These are phyloP conservation scores for Sequoia sempervirens DNA, from an alignment of 75 land plant genomes.

Conservation along the genomic window DNA sequence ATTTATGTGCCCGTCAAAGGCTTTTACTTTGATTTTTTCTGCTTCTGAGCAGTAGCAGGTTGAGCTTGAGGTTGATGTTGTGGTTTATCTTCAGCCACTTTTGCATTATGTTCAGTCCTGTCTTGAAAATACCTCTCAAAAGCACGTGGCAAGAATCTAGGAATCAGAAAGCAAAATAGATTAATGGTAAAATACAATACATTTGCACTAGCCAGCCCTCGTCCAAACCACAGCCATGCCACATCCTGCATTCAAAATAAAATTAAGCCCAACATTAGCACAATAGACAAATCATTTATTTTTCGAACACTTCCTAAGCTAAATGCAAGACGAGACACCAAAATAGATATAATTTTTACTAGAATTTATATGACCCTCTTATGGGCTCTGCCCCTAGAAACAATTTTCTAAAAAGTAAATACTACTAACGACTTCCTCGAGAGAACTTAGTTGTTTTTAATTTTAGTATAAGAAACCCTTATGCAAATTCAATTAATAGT, in stretches of 20 bases:
- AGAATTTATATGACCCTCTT: too few relatives aligned
- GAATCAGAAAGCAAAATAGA: constrained; percentile 69
- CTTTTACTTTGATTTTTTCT: background rate
- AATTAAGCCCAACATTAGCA: background rate
- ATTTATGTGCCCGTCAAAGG: background rate
- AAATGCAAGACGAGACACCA: too few relatives aligned
- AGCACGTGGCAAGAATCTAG: constrained; percentile 77
- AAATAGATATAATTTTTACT: too few relatives aligned
- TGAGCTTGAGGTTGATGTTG: background rate
- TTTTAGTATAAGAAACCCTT: too few relatives aligned
- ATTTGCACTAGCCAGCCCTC: constrained; percentile 56
- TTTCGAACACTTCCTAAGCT: too few relatives aligned
- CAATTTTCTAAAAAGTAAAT: too few relatives aligned
- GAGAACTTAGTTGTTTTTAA: too few relatives aligned
- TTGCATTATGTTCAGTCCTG: constrained; percentile 39
- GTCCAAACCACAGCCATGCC: constrained; percentile 82
- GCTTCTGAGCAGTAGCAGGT: background rate
- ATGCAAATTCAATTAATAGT: too few relatives aligned
- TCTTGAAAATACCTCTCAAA: constrained; percentile 70
- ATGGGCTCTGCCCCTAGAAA: too few relatives aligned
- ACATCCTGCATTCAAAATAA: constrained; percentile 38
- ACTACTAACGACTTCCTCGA: too few relatives aligned
- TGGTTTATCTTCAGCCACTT: constrained; percentile 33
- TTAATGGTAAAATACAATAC: constrained; percentile 58
- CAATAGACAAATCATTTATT: background rate